Evolutionary conservation across 129 eudicot species (phyloP).

Genomic region (Flaveria brownii): DNA sequence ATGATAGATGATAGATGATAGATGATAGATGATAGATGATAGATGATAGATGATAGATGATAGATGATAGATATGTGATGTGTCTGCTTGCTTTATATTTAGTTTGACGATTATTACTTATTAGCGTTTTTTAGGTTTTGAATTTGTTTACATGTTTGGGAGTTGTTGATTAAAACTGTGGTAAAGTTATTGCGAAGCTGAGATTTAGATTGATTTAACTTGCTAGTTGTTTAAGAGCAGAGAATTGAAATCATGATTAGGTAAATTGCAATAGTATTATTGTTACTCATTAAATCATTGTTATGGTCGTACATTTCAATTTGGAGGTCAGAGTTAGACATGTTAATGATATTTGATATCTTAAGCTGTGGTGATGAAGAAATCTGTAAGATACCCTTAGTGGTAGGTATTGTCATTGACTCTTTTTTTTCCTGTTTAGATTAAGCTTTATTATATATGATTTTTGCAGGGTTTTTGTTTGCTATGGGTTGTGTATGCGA

Average conservation of each 20-base stretch:
- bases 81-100: no score
- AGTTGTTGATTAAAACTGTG: not conserved
- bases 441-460: not conserved
- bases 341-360: not conserved
- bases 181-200: not conserved
- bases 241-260: not conserved
- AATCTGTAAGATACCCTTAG: not conserved
- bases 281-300: not conserved
- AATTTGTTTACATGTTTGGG: not conserved
- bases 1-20: not conserved
- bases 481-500: not conserved
- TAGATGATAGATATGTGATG: not conserved
- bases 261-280: conserved; percentile 1
- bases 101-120: not conserved
- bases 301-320: not conserved
- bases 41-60: no score
- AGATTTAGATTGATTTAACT: conserved; percentile 19
- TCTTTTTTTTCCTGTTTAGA: not conserved
- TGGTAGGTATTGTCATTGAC: not conserved
- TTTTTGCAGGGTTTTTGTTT: conserved; percentile 18
- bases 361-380: conserved; percentile 1
- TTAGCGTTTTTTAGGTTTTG: not conserved
- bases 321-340: not conserved
- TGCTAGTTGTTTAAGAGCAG: conserved; percentile 15
- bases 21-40: not conserved